Evolutionary conservation across 1,284 basidiomycete genomes (phyloP).

Genomic region (Cystobasidium pallidum): DNA sequence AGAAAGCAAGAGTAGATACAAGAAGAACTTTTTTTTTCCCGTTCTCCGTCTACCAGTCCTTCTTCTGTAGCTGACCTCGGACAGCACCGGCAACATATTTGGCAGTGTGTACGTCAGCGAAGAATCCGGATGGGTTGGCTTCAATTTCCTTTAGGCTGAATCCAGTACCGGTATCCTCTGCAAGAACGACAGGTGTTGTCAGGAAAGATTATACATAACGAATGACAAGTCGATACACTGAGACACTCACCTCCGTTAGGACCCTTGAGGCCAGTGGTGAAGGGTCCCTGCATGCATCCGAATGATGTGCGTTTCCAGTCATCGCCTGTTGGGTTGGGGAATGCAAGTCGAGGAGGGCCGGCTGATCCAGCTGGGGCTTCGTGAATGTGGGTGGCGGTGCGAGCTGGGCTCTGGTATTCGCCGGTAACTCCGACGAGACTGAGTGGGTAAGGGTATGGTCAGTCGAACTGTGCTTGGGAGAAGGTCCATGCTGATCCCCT

Average conservation of each 20-base stretch:
- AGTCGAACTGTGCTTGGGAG: no score
- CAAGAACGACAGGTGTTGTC: not conserved
- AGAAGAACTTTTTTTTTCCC: no score
- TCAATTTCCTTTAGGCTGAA: conserved; percentile 55
- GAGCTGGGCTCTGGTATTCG: conserved; percentile 56
- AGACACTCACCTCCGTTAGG: conserved; percentile 53
- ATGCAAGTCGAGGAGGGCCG: conserved; percentile 54
- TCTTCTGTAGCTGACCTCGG: conserved; percentile 55
- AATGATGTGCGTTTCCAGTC: conserved; percentile 52
- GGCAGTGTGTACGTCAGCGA: conserved; percentile 56
- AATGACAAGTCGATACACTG: no score
- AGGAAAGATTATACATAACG: not conserved
- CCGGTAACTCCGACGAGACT: conserved; percentile 55
- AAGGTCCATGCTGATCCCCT: no score
- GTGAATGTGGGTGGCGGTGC: conserved; percentile 58
- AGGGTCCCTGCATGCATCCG: conserved; percentile 57
- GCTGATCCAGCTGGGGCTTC: conserved; percentile 53
- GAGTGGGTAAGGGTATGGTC: not conserved
- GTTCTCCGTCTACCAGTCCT: conserved; percentile 19
- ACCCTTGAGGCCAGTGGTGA: conserved; percentile 55
- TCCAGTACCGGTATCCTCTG: conserved; percentile 54
- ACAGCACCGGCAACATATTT: conserved; percentile 56
- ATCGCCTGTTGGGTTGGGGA: conserved; percentile 52
- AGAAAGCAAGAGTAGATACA: no score
- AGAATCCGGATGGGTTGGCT: conserved; percentile 55